These are phyloP conservation scores for Logfia minima DNA, from an alignment of 129 eudicot species.

Conservation along the genomic window DNA sequence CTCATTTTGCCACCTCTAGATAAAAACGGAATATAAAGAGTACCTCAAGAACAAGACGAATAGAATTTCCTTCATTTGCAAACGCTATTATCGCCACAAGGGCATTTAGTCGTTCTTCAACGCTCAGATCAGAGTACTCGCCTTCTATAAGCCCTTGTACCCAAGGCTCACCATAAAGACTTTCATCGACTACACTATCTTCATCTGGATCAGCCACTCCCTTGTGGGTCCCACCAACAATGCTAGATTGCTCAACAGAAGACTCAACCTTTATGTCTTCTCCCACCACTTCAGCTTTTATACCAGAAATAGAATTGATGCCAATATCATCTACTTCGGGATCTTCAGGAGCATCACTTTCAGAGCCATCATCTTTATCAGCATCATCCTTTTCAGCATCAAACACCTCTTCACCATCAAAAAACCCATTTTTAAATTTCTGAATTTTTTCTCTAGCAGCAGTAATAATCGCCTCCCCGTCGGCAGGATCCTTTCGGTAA, in stretches of 20 bases:
- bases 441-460: conserved; percentile 77
- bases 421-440: conserved; percentile 53
- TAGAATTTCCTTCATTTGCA: conserved; percentile 88
- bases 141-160: conserved; percentile 86
- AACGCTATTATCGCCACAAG: conserved; percentile 71
- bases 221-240: conserved; percentile 35
- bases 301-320: conserved; percentile 11
- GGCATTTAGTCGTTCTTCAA: conserved; percentile 86
- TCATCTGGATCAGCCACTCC: conserved; percentile 34
- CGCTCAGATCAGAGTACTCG: conserved; percentile 71
- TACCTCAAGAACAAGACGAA: conserved; percentile 78
- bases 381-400: conserved; percentile 76
- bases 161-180: conserved; percentile 70
- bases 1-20: not conserved
- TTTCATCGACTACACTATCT: conserved; percentile 57
- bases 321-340: conserved; percentile 68
- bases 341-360: conserved; percentile 73
- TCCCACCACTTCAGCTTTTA: conserved; percentile 32
- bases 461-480: conserved; percentile 57
- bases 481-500: conserved; percentile 78
- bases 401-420: conserved; percentile 67
- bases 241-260: conserved; percentile 29
- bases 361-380: conserved; percentile 79
- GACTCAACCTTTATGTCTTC: conserved; percentile 24
- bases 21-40: conserved; percentile 1